phyloP scores from a whole-genome alignment of 1,284 basidiomycete species.

The Bjerkandera adusta region DNA sequence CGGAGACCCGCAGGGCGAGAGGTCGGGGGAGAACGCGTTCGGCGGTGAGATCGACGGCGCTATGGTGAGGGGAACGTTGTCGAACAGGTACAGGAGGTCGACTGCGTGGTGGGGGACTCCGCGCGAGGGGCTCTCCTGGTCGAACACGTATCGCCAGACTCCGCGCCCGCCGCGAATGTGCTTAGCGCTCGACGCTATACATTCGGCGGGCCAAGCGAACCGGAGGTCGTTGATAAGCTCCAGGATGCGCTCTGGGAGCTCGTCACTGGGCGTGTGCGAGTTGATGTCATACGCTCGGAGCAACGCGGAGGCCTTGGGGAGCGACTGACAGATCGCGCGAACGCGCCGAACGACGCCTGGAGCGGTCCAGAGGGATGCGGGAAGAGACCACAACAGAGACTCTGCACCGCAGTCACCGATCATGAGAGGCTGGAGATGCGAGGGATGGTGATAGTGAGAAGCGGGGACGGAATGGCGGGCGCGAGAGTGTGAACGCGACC shows the following conservation, averaged over 20 bases:
- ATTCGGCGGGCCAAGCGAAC: slow-evolving; percentile 72
- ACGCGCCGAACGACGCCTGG: slow-evolving; percentile 58
- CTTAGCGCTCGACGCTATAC: slow-evolving; percentile 43
- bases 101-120: slow-evolving; percentile 64
- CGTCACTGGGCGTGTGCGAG: slow-evolving; percentile 52
- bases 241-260: slow-evolving; percentile 61
- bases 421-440: slow-evolving; percentile 58
- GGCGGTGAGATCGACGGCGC: slow-evolving; percentile 26
- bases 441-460: slow-evolving; percentile 20
- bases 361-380: slow-evolving; percentile 61
- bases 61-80: slow-evolving; percentile 53
- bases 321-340: slow-evolving; percentile 68
- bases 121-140: slow-evolving; percentile 68
- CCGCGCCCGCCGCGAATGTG: slow-evolving; percentile 47
- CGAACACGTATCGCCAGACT: slow-evolving; percentile 76
- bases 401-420: slow-evolving; percentile 72
- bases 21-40: slow-evolving; percentile 18
- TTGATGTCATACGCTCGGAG: slow-evolving; percentile 70
- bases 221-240: slow-evolving; percentile 72
- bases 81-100: slow-evolving; percentile 71
- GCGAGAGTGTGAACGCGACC: slow-evolving; percentile 25
- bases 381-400: slow-evolving; percentile 56
- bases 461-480: slow-evolving; percentile 19
- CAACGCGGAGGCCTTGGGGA: slow-evolving; percentile 55
- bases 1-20: slow-evolving; percentile 12